Base-by-base conservation (phyloP, 2,329 filamentous ascomycete species). In the Macrophomina phaseolina region DNA sequence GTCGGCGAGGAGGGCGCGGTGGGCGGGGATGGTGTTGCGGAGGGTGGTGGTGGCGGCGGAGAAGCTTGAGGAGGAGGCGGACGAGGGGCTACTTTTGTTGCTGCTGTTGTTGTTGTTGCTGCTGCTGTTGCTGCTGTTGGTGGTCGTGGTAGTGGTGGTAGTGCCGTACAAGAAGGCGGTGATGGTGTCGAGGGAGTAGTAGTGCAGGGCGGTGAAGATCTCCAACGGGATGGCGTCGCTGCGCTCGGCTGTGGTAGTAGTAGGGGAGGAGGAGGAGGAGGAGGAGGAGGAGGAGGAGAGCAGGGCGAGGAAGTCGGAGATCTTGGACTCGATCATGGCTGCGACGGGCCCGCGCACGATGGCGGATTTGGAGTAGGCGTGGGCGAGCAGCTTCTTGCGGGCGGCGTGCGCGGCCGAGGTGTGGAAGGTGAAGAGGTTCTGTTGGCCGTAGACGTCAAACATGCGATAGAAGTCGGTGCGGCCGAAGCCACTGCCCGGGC, bases 351-450 rank as follows among this genome's bases (percentile, higher is more conserved):
- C 69, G 28, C 75, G 75, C 5, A 84, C 69, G 4, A 87, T 78
- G 3, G 72, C 73, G 0, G 79, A 81, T 66, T 87, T 87, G 0
- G 85, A 82, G 66, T 87, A 87, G 0, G 82, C 81, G 67, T 86
- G 82, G 4, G 81, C 80, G 32, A 86, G 66, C 0, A 86, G 67
- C 69, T 85, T 86, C 75, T 87, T 87, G 18, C 85, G 74, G 1
- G 83, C 79, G 78, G 51, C 51, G 51, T 53, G 51, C 11, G 28
- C 51, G 12, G 11, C 14, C 11, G 28, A 12, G 51, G 12, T 75
- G 6, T 76, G 74, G 67, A 87, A 86, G 0, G 83, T 84, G 71
- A 87, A 87, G 2, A 87, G 70, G 64, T 86, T 86, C 71, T 80
- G 81, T 9, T 77, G 76, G 0, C 83, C 83, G 60, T 85, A 86